Evolutionary conservation across 345 rosid genomes (phyloP).

Genomic region (Brassica incana): DNA sequence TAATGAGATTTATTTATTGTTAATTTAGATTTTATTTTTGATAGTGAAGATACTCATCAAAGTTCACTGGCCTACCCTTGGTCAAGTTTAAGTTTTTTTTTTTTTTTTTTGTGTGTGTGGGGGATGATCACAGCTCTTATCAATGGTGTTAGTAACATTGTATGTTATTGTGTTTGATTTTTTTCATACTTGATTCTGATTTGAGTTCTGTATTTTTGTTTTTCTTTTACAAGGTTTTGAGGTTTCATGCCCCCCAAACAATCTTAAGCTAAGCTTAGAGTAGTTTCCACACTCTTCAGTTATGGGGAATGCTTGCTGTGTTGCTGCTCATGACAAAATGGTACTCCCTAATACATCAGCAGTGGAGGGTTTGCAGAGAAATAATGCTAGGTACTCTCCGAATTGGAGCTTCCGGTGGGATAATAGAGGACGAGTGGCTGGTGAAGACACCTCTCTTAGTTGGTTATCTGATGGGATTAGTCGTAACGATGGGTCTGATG

Average conservation of each 20-base stretch:
- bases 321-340: constrained; percentile 84
- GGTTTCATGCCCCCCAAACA: constrained; percentile 3
- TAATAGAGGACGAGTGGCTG: constrained; percentile 83
- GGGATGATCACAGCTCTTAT: not conserved
- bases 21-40: not conserved
- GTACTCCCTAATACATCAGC: constrained; percentile 55
- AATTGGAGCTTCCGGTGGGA: constrained; percentile 96
- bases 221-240: constrained; percentile 2
- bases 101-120: not conserved
- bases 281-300: constrained; percentile 18
- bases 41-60: constrained; percentile 18
- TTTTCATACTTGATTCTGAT: constrained; percentile 5
- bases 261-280: not conserved
- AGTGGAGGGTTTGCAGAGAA: constrained; percentile 62
- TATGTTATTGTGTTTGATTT: not conserved
- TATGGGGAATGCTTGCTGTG: constrained; percentile 97
- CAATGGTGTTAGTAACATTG: not conserved
- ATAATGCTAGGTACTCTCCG: constrained; percentile 74
- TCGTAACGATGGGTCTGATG: constrained; percentile 52
- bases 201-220: not conserved
- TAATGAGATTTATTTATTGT: not conserved
- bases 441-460: constrained; percentile 73
- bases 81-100: not conserved
- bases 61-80: constrained; percentile 22
- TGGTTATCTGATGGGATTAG: constrained; percentile 70